Conservation (phyloP, 1,139 yeast genomes). For the Suhomyces yuchorum region DNA sequence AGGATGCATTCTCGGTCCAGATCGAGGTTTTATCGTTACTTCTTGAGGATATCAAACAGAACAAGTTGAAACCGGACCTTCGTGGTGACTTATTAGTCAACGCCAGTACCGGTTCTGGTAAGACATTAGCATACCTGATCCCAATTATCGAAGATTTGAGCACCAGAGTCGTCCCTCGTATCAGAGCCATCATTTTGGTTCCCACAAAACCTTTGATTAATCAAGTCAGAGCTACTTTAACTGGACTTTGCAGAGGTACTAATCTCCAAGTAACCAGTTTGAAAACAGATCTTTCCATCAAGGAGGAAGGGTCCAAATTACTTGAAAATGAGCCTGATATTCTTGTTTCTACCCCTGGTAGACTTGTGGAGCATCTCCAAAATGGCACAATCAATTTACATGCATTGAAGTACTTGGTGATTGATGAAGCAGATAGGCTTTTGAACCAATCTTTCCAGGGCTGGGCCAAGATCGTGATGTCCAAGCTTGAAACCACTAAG, state of each 20-base stretch:
- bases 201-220: conserved; percentile 88
- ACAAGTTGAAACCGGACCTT: conserved; percentile 57
- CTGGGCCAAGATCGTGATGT: conserved; percentile 77
- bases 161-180: conserved; percentile 65
- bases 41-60: conserved; percentile 49
- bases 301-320: conserved; percentile 63
- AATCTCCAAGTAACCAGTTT: conserved; percentile 62
- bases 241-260: conserved; percentile 65
- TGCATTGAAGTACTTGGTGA: conserved; percentile 66
- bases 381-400: conserved; percentile 42
- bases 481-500: conserved; percentile 40
- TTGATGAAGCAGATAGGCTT: conserved; percentile 94
- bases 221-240: conserved; percentile 74
- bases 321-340: conserved; percentile 65
- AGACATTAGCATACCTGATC: conserved; percentile 84
- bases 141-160: conserved; percentile 76
- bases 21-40: conserved; percentile 62
- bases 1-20: conserved; percentile 77
- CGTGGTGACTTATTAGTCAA: conserved; percentile 81
- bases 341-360: conserved; percentile 85
- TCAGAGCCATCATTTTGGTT: conserved; percentile 76
- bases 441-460: conserved; percentile 90
- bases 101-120: conserved; percentile 97
- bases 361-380: conserved; percentile 84
- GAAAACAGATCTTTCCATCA: conserved; percentile 58